Evolutionary conservation across 345 rosid genomes (phyloP).

Genomic region (Syzygium aromaticum): DNA sequence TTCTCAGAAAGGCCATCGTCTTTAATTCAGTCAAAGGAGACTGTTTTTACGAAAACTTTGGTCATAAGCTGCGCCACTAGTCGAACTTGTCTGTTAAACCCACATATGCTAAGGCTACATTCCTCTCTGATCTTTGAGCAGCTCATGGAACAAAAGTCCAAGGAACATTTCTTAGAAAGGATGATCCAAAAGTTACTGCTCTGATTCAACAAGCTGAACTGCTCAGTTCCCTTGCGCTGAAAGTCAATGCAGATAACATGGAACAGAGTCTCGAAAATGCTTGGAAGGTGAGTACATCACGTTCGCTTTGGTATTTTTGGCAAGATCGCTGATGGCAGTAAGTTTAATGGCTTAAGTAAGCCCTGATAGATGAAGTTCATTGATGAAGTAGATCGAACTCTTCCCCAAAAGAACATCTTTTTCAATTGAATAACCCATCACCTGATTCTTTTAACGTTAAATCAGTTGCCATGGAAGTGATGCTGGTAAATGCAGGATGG

Average conservation of each 20-base stretch:
- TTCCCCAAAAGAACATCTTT: not conserved
- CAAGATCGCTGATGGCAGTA: not conserved
- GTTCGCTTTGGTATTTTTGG: not conserved
- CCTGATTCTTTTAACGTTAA: not conserved
- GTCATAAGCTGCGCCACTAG: not conserved
- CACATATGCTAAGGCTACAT: not conserved
- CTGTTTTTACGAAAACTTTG: not conserved
- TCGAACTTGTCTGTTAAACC: not conserved
- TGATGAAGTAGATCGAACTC: not conserved
- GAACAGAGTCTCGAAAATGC: conserved; percentile 91
- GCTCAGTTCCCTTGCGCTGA: conserved; percentile 69
- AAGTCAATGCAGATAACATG: conserved; percentile 63
- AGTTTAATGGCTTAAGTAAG: not conserved
- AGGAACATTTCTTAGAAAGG: conserved; percentile 62
- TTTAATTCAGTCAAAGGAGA: not conserved
- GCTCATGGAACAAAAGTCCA: conserved; percentile 34
- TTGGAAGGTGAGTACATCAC: conserved; percentile 60
- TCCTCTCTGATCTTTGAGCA: conserved; percentile 13
- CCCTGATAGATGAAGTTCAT: not conserved
- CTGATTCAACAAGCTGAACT: conserved; percentile 92
- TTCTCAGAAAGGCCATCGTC: not conserved
- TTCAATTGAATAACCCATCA: not conserved
- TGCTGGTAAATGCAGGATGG: not conserved
- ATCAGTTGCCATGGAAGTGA: not conserved
- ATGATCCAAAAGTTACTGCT: conserved; percentile 71